Evolutionary conservation across 1,284 basidiomycete species (phyloP).

Genomic region (Sanghuangporus weigelae): DNA sequence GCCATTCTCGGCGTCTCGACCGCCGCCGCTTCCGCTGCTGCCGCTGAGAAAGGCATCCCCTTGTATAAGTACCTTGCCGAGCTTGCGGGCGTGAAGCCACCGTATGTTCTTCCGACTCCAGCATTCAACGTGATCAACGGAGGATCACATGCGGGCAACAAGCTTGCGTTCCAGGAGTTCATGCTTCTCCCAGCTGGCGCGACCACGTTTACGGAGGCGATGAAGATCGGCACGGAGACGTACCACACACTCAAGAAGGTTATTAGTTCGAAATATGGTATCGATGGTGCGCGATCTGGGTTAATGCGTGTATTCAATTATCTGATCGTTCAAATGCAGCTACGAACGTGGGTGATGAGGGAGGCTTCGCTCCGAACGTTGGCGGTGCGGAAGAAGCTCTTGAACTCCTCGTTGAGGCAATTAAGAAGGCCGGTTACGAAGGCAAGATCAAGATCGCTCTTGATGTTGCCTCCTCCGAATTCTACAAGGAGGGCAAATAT

Average conservation of each 20-base stretch:
- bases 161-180: slow-evolving; percentile 99
- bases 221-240: slow-evolving; percentile 98
- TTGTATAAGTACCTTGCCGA: slow-evolving; percentile 97
- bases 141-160: slow-evolving; percentile 99
- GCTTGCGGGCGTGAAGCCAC: slow-evolving; percentile 90
- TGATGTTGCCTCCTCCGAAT: slow-evolving; percentile 98
- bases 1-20: slow-evolving; percentile 99
- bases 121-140: slow-evolving; percentile 99
- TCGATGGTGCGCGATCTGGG: slow-evolving; percentile 68
- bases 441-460: slow-evolving; percentile 99
- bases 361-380: slow-evolving; percentile 99
- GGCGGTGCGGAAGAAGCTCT: slow-evolving; percentile 96
- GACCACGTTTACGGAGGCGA: slow-evolving; percentile 87
- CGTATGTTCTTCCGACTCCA: slow-evolving; percentile 88
- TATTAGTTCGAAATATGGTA: slow-evolving; percentile 98
- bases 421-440: slow-evolving; percentile 97
- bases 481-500: slow-evolving; percentile 99
- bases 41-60: slow-evolving; percentile 90
- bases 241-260: slow-evolving; percentile 99
- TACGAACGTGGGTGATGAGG: slow-evolving; percentile 99
- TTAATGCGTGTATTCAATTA: background rate
- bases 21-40: slow-evolving; percentile 91
- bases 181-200: slow-evolving; percentile 98
- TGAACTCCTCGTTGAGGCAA: slow-evolving; percentile 93
- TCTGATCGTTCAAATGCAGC: slow-evolving; percentile 41